Percentiles rank a stretch among this genome's conserved stretches.
Conservation (phyloP, 2,329 filamentous ascomycete species). For the Nigrospora sphaerica region DNA sequence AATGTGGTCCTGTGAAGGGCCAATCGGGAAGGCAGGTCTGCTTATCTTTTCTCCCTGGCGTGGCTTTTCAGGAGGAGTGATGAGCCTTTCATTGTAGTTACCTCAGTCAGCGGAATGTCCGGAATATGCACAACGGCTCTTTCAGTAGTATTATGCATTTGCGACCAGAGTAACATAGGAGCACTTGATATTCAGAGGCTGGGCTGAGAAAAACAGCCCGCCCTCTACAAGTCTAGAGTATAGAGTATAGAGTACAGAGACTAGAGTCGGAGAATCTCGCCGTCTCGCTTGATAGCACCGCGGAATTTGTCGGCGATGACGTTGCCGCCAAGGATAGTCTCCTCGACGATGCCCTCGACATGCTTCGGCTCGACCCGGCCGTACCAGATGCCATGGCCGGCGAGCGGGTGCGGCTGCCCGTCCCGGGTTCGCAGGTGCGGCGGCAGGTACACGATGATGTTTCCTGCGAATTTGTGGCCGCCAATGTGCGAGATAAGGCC, state of each 20-base stretch:
- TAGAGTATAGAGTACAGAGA: conserved; percentile 38
- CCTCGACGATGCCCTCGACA: conserved; percentile 66
- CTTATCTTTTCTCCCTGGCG: too few relatives aligned
- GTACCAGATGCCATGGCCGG: conserved; percentile 75
- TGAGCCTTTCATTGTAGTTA: background rate
- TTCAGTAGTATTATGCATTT: background rate
- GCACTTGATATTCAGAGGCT: background rate
- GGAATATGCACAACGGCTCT: background rate
- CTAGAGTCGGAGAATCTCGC: conserved; percentile 45
- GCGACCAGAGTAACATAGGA: background rate
- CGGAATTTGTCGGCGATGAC: conserved; percentile 67
- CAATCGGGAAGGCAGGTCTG: too few relatives aligned
- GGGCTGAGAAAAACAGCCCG: too few relatives aligned
- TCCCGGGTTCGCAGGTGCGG: conserved; percentile 34
- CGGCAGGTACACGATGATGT: conserved; percentile 75
- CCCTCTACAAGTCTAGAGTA: conserved; percentile 1
- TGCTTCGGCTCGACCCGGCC: conserved; percentile 68
- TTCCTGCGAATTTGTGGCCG: conserved; percentile 80
- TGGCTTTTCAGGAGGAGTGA: background rate
- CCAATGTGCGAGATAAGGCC: conserved; percentile 74
- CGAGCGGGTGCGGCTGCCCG: conserved; percentile 47
- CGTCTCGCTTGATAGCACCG: conserved; percentile 54
- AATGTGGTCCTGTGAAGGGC: background rate
- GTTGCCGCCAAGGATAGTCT: conserved; percentile 61
- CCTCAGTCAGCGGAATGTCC: background rate